These are phyloP conservation scores for Claviceps pazoutovae DNA, from an alignment of 2,329 filamentous ascomycete species.

Conservation along the genomic window DNA sequence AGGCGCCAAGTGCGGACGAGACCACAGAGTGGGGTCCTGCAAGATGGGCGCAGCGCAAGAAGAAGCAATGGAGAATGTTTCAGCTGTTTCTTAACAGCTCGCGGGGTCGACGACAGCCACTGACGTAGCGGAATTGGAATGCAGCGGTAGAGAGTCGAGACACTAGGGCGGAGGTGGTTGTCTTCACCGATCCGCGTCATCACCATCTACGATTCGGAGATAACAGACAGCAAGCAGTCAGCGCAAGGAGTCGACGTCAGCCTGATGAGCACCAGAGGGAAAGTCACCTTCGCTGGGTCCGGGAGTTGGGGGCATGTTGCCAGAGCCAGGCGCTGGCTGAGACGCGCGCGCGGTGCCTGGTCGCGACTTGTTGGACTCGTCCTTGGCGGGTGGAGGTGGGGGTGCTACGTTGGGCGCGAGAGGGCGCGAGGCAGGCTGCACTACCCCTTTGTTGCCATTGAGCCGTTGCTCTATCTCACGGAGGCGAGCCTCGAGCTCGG, in stretches of 20 bases:
- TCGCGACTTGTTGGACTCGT: constrained; percentile 31
- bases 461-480: constrained; percentile 75
- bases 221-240: constrained; percentile 1
- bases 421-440: constrained; percentile 8
- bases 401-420: constrained; percentile 6
- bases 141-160: neutral
- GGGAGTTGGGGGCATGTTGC: constrained; percentile 46
- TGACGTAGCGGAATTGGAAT: neutral
- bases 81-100: neutral
- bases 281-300: constrained; percentile 51
- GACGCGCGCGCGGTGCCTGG: constrained; percentile 39
- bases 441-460: constrained; percentile 19
- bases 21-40: neutral
- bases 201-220: constrained; percentile 19
- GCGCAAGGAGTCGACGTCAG: constrained; percentile 9
- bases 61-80: neutral
- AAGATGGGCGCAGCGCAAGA: neutral
- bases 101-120: neutral
- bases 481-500: constrained; percentile 71
- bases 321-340: constrained; percentile 37
- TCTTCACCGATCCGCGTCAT: constrained; percentile 21
- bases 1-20: neutral
- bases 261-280: constrained; percentile 20
- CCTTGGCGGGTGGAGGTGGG: constrained; percentile 9
- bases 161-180: neutral